These are phyloP conservation scores for Adansonia grandidieri DNA, from an alignment of 441 rosid species.

Conservation along the genomic window DNA sequence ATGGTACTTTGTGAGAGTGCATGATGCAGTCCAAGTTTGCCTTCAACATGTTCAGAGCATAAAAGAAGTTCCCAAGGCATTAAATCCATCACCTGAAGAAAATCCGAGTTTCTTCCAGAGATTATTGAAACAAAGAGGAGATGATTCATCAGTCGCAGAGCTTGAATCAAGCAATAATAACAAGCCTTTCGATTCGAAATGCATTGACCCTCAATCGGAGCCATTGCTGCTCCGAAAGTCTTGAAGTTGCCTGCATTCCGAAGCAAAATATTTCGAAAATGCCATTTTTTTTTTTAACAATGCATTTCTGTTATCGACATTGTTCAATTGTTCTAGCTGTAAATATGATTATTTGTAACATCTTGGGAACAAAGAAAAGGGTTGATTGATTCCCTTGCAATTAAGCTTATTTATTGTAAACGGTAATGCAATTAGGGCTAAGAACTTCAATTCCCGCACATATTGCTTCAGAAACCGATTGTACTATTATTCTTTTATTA, in stretches of 20 bases:
- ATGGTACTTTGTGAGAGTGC: constrained; percentile 93
- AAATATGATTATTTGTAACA: not conserved
- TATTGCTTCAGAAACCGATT: not conserved
- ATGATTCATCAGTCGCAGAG: constrained; percentile 44
- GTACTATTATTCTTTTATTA: too few relatives aligned
- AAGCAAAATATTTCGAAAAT: not conserved
- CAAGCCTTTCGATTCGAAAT: constrained; percentile 20
- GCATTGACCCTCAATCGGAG: constrained; percentile 46
- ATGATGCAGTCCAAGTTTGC: constrained; percentile 95
- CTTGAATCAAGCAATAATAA: constrained; percentile 56
- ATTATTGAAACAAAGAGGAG: constrained; percentile 44
- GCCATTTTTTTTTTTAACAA: constrained; percentile 30
- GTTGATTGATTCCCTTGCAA: not conserved
- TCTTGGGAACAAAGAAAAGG: not conserved
- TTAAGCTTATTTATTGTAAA: not conserved
- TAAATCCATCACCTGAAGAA: constrained; percentile 39
- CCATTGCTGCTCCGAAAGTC: constrained; percentile 56
- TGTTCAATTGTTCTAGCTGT: not conserved
- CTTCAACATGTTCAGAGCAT: constrained; percentile 75
- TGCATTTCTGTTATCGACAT: not conserved
- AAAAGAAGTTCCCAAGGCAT: constrained; percentile 32
- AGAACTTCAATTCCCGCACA: not conserved
- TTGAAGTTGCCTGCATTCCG: constrained; percentile 29
- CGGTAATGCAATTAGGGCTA: not conserved
- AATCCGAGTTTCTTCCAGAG: constrained; percentile 51